Evolutionary conservation across 2,329 filamentous ascomycete species (phyloP), one percentile per base, ranked within the genome.

Genomic region (Phialophora verrucosa): DNA sequence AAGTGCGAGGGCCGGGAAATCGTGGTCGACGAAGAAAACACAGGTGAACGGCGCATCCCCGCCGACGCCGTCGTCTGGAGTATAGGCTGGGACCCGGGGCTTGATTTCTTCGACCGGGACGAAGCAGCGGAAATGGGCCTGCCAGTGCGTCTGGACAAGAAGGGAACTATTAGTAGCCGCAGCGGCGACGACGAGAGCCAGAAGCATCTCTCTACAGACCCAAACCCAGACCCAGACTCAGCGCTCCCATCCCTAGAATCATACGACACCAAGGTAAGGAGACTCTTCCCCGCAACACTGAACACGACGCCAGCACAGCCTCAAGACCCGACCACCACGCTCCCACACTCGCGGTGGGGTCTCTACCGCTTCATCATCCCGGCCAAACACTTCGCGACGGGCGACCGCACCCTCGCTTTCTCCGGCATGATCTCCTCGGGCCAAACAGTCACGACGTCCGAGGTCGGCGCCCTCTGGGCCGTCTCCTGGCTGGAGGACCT

Each of bases 401-500:
- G 49, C 29, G 54, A 63, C 42, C 65, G 55, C 29, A 63, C 50
- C 12, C 64, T 67, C 20, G 61, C 55, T 7, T 64, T 61, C 25
- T 38, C 63, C 4, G 65, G 61, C 53, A 50, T 64, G 32, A 55
- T 59, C 17, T 55, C 64, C 5, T 64, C 60, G 5, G 49, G 14
- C 32, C 60, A 63, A 59, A 64, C 60, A 35, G 23, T 6, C 61
- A 44, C 63, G 11, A 56, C 44, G 1, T 56, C 53, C 12, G 54
- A 67, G 20, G 32, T 64, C 23, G 42, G 35, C 6, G 44, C 64
- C 38, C 60, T 66, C 29, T 64, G 64, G 64, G 60, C 60, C 6
- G 64, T 59, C 23, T 61, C 64, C 23, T 66, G 60, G 59, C 50
- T 62, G 2, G 60, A 66, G 25, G 53, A 58, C 8, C 47, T 66